Percentiles rank a stretch among this genome's conserved stretches.
These are phyloP conservation scores for Erigeron canadensis DNA, from an alignment of 129 eudicot species.

Conservation along the genomic window DNA sequence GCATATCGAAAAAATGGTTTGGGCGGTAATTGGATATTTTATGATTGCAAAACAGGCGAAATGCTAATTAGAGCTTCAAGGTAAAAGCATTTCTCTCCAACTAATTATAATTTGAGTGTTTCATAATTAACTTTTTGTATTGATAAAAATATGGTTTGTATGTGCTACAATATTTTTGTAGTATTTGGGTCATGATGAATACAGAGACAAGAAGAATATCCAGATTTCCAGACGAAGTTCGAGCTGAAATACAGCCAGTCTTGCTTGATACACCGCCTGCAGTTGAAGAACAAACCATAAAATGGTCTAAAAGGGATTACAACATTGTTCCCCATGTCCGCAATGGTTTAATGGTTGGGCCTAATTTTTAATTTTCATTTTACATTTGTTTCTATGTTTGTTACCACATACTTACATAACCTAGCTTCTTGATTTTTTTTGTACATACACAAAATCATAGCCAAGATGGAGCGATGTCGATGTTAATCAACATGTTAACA, in stretches of 20 bases:
- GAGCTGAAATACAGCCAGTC: conserved; percentile 46
- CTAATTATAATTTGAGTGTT: no score
- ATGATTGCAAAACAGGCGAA: conserved; percentile 63
- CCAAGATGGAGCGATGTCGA: conserved; percentile 7
- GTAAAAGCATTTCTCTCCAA: conserved; percentile 22
- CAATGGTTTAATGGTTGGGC: conserved; percentile 59
- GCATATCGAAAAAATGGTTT: conserved; percentile 73
- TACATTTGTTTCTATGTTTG: not conserved
- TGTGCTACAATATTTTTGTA: conserved; percentile 14
- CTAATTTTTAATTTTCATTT: not conserved
- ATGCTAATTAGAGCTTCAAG: conserved; percentile 71
- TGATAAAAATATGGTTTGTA: no score
- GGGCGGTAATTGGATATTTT: conserved; percentile 72
- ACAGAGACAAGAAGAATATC: conserved; percentile 65
- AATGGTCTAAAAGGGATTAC: conserved; percentile 57
- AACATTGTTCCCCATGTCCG: conserved; percentile 46
- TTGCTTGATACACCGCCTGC: conserved; percentile 58
- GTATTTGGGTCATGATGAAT: conserved; percentile 78
- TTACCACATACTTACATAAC: not conserved
- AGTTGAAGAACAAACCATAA: conserved; percentile 52
- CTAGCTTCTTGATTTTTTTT: not conserved
- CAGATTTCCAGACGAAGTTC: conserved; percentile 75
- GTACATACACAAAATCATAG: not conserved
- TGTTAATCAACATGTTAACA: conserved; percentile 8
- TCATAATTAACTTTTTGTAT: no score